Conservation (phyloP, 106 monocot species). For the Platanthera zijinensis region DNA sequence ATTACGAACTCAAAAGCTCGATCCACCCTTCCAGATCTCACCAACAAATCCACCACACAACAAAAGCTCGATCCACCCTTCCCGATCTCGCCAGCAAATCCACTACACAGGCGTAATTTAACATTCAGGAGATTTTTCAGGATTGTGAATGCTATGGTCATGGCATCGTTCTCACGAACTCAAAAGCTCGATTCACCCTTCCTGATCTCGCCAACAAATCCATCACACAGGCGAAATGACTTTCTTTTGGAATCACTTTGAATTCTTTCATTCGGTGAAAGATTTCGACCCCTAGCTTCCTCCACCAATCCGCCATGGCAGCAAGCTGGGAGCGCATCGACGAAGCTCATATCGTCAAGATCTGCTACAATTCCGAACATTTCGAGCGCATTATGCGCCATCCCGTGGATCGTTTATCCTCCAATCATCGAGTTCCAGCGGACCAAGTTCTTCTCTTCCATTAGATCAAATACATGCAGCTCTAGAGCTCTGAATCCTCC, state of each 20-base stretch:
- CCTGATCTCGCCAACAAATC: constrained; percentile 51
- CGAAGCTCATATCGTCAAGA: constrained; percentile 60
- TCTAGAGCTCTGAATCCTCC: too few relatives aligned
- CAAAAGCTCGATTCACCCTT: constrained; percentile 35
- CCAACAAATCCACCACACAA: too few relatives aligned
- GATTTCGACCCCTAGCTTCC: constrained; percentile 43
- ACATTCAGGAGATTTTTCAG: too few relatives aligned
- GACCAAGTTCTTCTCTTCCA: too few relatives aligned
- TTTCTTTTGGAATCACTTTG: constrained; percentile 26
- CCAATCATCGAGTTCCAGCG: too few relatives aligned
- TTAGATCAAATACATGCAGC: too few relatives aligned
- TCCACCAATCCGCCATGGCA: constrained; percentile 53
- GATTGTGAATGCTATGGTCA: too few relatives aligned
- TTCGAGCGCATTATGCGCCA: constrained; percentile 29
- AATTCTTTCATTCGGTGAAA: constrained; percentile 38
- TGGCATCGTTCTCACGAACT: constrained; percentile 35
- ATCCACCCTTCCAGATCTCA: too few relatives aligned
- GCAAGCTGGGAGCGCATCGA: constrained; percentile 49
- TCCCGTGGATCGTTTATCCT: constrained; percentile 52
- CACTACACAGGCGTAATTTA: too few relatives aligned
- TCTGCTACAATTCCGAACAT: constrained; percentile 31
- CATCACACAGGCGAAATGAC: constrained; percentile 47
- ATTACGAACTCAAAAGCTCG: too few relatives aligned
- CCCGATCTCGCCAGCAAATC: too few relatives aligned
- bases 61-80: too few relatives aligned